These are phyloP conservation scores for Hydnomerulius pinastri DNA, from an alignment of 768 basidiomycete species.

Conservation along the genomic window DNA sequence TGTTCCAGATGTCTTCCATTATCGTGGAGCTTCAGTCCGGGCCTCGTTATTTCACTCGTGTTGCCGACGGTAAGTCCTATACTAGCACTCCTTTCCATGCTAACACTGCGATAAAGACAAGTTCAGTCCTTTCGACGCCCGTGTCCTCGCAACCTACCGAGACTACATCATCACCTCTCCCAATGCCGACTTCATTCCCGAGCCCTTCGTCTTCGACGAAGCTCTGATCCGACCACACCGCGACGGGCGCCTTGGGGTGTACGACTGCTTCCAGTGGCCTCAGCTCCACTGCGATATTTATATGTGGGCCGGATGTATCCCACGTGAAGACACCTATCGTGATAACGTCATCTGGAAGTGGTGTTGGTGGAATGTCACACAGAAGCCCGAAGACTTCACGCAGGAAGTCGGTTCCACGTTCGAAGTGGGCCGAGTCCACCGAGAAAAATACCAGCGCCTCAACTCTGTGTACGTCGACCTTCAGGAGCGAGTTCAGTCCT, in stretches of 20 bases:
- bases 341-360: neutral
- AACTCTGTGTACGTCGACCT: neutral
- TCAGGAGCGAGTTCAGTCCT: neutral
- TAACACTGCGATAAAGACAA: neutral
- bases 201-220: neutral
- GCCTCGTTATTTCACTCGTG: neutral
- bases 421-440: neutral
- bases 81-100: neutral
- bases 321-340: neutral
- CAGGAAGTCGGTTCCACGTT: neutral
- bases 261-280: constrained; percentile 5
- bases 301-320: neutral
- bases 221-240: neutral
- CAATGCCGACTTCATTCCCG: neutral
- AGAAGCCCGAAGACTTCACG: neutral
- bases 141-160: neutral
- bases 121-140: neutral
- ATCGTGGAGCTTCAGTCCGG: neutral
- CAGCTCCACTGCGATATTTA: neutral
- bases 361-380: neutral
- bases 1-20: neutral
- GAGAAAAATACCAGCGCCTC: neutral
- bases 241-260: neutral
- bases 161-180: neutral
- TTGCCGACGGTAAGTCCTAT: neutral